These are phyloP conservation scores for Penicillium sp. DNA, from an alignment of 2,329 filamentous ascomycete genomes.

Conservation along the genomic window DNA sequence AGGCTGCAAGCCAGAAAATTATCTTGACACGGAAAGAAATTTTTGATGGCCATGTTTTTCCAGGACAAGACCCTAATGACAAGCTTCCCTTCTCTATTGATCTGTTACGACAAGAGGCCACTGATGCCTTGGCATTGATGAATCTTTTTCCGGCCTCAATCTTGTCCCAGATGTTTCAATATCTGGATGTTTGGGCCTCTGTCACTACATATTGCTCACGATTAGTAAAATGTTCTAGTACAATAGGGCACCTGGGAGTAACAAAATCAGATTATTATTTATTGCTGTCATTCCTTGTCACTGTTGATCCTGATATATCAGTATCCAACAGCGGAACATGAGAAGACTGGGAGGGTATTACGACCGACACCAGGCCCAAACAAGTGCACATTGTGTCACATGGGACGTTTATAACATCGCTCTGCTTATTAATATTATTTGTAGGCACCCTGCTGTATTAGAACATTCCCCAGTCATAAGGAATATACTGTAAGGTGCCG, in stretches of 20 bases:
- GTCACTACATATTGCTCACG: too few relatives aligned
- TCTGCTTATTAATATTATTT: slow-evolving; percentile 65
- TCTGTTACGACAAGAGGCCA: background rate
- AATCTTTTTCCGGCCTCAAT: background rate
- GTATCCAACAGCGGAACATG: slow-evolving; percentile 80
- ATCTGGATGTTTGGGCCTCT: too few relatives aligned
- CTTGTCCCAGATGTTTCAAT: too few relatives aligned
- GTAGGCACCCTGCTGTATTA: too few relatives aligned
- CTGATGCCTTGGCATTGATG: background rate
- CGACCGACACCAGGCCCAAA: slow-evolving; percentile 46
- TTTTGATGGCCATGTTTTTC: background rate
- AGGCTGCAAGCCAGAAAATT: slow-evolving; percentile 9
- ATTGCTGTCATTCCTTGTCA: too few relatives aligned
- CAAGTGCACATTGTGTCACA: slow-evolving; percentile 65
- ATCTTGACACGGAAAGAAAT: background rate
- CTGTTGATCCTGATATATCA: slow-evolving; percentile 35
- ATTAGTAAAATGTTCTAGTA: too few relatives aligned
- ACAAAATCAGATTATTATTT: too few relatives aligned
- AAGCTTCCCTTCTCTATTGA: background rate
- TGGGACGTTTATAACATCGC: slow-evolving; percentile 68
- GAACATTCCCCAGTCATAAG: too few relatives aligned
- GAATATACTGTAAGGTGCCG: too few relatives aligned
- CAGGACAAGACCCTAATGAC: background rate
- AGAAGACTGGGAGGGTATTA: slow-evolving; percentile 96
- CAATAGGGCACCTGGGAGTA: too few relatives aligned